Evolutionary conservation across 495 filamentous ascomycete species (phyloP), one percentile per base, ranked within the genome.

Genomic region (Daldinia caldariorum): DNA sequence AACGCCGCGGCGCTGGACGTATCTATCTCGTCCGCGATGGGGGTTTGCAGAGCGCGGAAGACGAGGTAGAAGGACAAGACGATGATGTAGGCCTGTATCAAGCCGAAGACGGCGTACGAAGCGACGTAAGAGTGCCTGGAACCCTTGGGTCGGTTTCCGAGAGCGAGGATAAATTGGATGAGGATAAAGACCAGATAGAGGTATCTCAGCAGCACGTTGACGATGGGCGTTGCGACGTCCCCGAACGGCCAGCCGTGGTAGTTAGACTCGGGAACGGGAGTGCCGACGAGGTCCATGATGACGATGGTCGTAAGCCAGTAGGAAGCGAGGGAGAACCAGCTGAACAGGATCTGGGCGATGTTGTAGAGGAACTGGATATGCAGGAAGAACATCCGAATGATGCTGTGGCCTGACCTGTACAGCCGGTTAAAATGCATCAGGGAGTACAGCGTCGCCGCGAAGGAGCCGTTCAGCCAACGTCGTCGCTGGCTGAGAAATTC

Each of bases 371-470:
- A 89, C 81, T 99, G 95, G 59, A 98, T 83, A 82, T 98, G 95
- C 78, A 99, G 88, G 86, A 99, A 97, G 85, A 98, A 92, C 94
- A 98, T 97, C 78, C 95, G 93, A 59, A 99, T 76, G 61, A 98
- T 86, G 85, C 96, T 97, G 81, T 99, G 95, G 31, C 94, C 93
- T 79, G 90, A 93, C 86, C 94, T 95, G 86, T 97, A 99, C 91
- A 99, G 96, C 41, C 94, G 92, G 32, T 93, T 93, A 72, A 99
- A 99, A 80, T 99, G 95, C 93, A 98, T 97, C 67, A 99, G 85
- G 18, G 95, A 92, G 82, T 99, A 99, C 69, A 98, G 91, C 83
- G 92, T 92, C 72, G 95, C 95, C 8, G 95, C 95, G 73, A 99
- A 98, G 6, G 95, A 98, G 81, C 95, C 95, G 83, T 99, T 99